Conservation (phyloP, 2,329 filamentous ascomycete species). For the Orbilia ellipsospora region DNA sequence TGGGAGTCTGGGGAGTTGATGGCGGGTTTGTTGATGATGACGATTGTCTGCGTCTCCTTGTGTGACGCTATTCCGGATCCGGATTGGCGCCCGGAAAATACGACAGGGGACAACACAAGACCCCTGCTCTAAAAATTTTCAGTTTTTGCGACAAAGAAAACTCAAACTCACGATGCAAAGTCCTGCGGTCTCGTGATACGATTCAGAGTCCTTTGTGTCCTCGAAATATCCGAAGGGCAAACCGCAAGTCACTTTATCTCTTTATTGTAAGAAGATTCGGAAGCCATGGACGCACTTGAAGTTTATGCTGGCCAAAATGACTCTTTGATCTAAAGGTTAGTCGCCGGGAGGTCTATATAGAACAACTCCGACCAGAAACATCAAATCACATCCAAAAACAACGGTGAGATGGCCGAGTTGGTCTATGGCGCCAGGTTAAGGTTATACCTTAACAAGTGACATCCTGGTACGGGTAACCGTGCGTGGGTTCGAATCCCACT, state of each 20-base stretch:
- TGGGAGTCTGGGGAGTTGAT: conserved; percentile 1
- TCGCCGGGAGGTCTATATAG: conserved; percentile 18
- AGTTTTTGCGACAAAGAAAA: too few relatives aligned
- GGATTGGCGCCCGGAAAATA: conserved; percentile 45
- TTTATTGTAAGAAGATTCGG: too few relatives aligned
- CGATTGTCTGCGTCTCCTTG: conserved; percentile 44
- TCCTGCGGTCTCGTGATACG: too few relatives aligned
- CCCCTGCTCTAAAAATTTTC: conserved; percentile 36
- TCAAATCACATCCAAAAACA: conserved; percentile 40
- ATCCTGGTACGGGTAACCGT: conserved; percentile 56
- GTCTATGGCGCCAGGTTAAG: conserved; percentile 56
- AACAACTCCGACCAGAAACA: conserved; percentile 6
- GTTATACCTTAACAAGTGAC: conserved; percentile 54
- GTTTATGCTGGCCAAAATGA: too few relatives aligned
- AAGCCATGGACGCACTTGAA: too few relatives aligned
- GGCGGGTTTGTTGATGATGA: conserved; percentile 24
- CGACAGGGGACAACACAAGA: conserved; percentile 54
- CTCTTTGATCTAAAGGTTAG: background rate
- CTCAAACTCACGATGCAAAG: too few relatives aligned
- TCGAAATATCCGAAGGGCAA: too few relatives aligned
- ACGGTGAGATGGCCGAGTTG: conserved; percentile 56
- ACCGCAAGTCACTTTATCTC: too few relatives aligned
- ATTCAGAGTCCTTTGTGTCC: too few relatives aligned
- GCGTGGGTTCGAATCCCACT: conserved; percentile 56
- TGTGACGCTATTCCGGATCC: conserved; percentile 37